Evolutionary conservation across 352 stramenopile genomes (phyloP).

Genomic region (Phytophthora fragariaefolia): DNA sequence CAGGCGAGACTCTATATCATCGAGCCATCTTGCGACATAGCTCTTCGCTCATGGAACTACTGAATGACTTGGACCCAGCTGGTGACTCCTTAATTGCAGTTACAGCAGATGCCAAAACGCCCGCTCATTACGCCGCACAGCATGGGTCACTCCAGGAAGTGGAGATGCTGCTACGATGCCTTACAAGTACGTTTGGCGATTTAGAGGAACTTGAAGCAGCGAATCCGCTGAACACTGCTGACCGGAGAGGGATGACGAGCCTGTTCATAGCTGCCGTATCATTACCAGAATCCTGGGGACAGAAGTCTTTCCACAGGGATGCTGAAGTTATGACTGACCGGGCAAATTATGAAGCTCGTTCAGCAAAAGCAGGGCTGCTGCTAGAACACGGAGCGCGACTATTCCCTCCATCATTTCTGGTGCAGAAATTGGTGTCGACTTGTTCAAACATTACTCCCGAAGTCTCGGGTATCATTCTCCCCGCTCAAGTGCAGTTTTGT

Average conservation of each 20-base stretch:
- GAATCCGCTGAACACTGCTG: constrained; percentile 16
- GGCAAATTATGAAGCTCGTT: neutral
- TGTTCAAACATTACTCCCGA: neutral
- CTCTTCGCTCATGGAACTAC: constrained; percentile 22
- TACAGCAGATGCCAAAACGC: constrained; percentile 3
- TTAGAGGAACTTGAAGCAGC: constrained; percentile 3
- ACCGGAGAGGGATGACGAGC: constrained; percentile 6
- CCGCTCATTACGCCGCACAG: constrained; percentile 24
- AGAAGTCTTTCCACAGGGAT: no score
- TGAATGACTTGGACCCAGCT: constrained; percentile 18
- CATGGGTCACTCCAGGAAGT: constrained; percentile 15
- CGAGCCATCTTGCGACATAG: constrained; percentile 17
- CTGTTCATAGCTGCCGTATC: constrained; percentile 3
- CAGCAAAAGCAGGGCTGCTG: constrained; percentile 16
- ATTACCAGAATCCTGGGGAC: neutral
- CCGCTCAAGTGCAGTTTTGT: constrained; percentile 5
- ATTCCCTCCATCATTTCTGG: constrained; percentile 6
- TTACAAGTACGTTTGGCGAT: constrained; percentile 5
- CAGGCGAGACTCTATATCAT: constrained; percentile 28
- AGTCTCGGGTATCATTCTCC: neutral
- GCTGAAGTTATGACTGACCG: neutral
- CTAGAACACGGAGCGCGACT: constrained; percentile 20
- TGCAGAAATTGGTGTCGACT: neutral
- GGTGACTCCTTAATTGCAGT: constrained; percentile 1
- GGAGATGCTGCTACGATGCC: constrained; percentile 15